Conservation (phyloP, 1,139 yeast genomes). For the Scheffersomyces parashehatae region DNA sequence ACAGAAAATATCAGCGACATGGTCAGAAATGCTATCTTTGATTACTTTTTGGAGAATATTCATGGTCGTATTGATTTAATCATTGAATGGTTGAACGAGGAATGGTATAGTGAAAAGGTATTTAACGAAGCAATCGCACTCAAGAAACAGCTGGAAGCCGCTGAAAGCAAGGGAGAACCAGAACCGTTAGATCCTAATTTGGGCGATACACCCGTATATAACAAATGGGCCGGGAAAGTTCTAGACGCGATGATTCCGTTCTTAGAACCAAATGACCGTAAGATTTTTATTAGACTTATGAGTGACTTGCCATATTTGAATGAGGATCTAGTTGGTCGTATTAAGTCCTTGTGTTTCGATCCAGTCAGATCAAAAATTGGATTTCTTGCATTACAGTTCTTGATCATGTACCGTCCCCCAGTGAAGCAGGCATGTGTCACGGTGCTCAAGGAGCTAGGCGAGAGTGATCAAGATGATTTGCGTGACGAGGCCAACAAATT, state of each 20-base stretch:
- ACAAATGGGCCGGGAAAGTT: slow-evolving; percentile 68
- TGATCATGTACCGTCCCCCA: slow-evolving; percentile 92
- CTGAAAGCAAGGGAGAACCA: slow-evolving; percentile 12
- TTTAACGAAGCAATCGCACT: slow-evolving; percentile 30
- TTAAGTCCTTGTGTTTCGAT: slow-evolving; percentile 78
- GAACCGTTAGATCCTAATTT: slow-evolving; percentile 16
- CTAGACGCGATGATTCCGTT: slow-evolving; percentile 83
- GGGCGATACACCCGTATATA: slow-evolving; percentile 49
- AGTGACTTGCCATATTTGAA: slow-evolving; percentile 84
- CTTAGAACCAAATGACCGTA: slow-evolving; percentile 76
- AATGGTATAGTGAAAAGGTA: slow-evolving; percentile 79
- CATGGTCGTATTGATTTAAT: slow-evolving; percentile 71
- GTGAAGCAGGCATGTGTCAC: slow-evolving; percentile 62
- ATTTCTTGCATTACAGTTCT: slow-evolving; percentile 73
- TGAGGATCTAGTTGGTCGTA: slow-evolving; percentile 56
- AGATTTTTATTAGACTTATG: slow-evolving; percentile 74
- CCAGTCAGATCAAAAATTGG: slow-evolving; percentile 84
- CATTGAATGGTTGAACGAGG: slow-evolving; percentile 95
- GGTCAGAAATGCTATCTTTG: slow-evolving; percentile 70
- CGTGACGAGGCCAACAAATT: slow-evolving; percentile 55
- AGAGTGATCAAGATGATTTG: slow-evolving; percentile 53
- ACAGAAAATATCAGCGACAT: slow-evolving; percentile 52
- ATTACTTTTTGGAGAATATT: slow-evolving; percentile 73
- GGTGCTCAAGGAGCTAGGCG: slow-evolving; percentile 60
- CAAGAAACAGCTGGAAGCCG: slow-evolving; percentile 3